A percentile compares a stretch with the other conserved stretches of the same genome.
Conservation (phyloP, 805 yeast species). For the Priceomyces fermenticarens region DNA sequence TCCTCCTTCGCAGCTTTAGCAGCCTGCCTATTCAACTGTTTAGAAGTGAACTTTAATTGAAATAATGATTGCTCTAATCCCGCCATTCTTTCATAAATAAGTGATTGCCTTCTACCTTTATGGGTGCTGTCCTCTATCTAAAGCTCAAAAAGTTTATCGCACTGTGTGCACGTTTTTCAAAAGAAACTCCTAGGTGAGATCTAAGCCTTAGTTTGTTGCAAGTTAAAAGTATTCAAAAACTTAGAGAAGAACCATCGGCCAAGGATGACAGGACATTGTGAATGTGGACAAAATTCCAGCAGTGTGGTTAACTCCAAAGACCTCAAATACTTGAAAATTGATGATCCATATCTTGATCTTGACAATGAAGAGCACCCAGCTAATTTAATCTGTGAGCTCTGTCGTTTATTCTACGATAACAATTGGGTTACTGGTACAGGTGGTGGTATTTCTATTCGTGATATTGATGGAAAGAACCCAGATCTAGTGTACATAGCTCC, state of each 20-base stretch:
- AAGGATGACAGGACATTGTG: too few relatives aligned
- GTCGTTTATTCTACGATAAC: slow-evolving; percentile 70
- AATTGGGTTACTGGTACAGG: slow-evolving; percentile 97
- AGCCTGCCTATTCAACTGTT: slow-evolving; percentile 88
- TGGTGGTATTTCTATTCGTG: slow-evolving; percentile 83
- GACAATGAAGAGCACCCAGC: slow-evolving; percentile 65
- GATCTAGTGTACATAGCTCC: slow-evolving; percentile 77
- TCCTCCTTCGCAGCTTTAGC: slow-evolving; percentile 89
- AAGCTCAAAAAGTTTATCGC: background rate
- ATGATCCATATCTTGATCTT: slow-evolving; percentile 1
- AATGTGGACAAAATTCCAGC: too few relatives aligned
- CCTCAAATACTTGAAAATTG: background rate
- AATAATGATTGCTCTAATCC: slow-evolving; percentile 54
- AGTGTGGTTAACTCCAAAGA: too few relatives aligned
- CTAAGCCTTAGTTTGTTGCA: too few relatives aligned
- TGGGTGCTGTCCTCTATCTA: background rate
- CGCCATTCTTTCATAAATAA: slow-evolving; percentile 27
- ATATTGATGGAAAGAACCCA: slow-evolving; percentile 38
- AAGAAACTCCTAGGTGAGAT: background rate
- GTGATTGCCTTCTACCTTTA: background rate
- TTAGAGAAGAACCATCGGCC: too few relatives aligned
- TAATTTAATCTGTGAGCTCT: slow-evolving; percentile 76
- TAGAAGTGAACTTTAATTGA: slow-evolving; percentile 83
- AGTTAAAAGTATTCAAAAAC: too few relatives aligned
- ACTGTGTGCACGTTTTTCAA: slow-evolving; percentile 2